These are phyloP conservation scores for Fusarium azukiicola DNA, from an alignment of 2,329 filamentous ascomycete species.

Conservation along the genomic window DNA sequence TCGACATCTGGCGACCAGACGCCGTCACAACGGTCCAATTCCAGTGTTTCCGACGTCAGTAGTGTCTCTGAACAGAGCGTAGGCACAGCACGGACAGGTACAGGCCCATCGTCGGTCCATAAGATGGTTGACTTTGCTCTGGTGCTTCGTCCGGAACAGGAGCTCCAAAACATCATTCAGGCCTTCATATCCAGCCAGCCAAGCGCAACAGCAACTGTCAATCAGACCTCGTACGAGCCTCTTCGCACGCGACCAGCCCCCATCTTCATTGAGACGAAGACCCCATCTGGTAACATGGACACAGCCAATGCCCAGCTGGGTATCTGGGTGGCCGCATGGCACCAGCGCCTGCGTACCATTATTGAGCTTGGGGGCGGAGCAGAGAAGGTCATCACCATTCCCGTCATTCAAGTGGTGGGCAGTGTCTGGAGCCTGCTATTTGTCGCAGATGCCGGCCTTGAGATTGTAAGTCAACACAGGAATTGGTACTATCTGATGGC, in stretches of 20 bases:
- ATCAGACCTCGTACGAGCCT: slow-evolving; percentile 15
- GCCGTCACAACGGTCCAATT: not conserved
- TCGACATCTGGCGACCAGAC: not conserved
- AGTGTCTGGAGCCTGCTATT: slow-evolving; percentile 34
- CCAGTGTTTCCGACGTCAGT: not conserved
- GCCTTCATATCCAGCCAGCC: not conserved
- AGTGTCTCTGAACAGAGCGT: not conserved
- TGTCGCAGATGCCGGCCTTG: slow-evolving; percentile 24
- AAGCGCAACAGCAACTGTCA: not conserved
- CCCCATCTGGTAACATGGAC: slow-evolving; percentile 11
- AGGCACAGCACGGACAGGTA: slow-evolving; percentile 5
- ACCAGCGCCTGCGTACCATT: slow-evolving; percentile 36
- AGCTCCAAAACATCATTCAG: not conserved
- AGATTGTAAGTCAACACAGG: slow-evolving; percentile 27
- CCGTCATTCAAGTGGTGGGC: slow-evolving; percentile 31
- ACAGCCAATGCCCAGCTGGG: slow-evolving; percentile 30
- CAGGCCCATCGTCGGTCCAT: slow-evolving; percentile 21
- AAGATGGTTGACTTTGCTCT: slow-evolving; percentile 27
- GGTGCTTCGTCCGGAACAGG: slow-evolving; percentile 1
- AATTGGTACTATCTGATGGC: not conserved
- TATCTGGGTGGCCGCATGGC: slow-evolving; percentile 36
- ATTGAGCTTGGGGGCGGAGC: slow-evolving; percentile 14
- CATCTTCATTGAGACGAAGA: slow-evolving; percentile 18
- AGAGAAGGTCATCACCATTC: slow-evolving; percentile 20
- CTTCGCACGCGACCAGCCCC: slow-evolving; percentile 1